Evolutionary conservation across 176 grass and related monocot genomes (phyloP).

Genomic region (Zizania latifolia): DNA sequence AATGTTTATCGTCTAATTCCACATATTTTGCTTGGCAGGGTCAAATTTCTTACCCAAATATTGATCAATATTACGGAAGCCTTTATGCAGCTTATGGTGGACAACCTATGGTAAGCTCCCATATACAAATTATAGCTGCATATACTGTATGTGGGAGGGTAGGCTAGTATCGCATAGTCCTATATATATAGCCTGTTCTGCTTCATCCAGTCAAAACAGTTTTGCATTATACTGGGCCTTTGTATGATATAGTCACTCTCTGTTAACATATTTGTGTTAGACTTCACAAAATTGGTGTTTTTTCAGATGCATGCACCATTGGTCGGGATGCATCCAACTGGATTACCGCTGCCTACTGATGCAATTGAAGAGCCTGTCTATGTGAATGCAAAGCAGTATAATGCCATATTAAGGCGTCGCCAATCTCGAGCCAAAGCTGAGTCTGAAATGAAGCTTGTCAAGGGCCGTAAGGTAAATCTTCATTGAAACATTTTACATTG

Average conservation of each 20-base stretch:
- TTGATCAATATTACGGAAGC: conserved; percentile 68
- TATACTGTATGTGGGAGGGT: background rate
- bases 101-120: conserved; percentile 52
- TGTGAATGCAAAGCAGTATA: conserved; percentile 84
- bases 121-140: background rate
- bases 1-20: conserved; percentile 9
- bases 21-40: conserved; percentile 36
- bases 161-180: background rate
- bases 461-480: conserved; percentile 65
- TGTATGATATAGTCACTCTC: background rate
- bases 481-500: background rate
- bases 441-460: conserved; percentile 69
- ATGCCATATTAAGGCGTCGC: conserved; percentile 70
- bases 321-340: conserved; percentile 57
- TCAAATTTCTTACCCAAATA: conserved; percentile 62
- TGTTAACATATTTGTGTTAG: background rate
- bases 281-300: conserved; percentile 1
- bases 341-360: conserved; percentile 65
- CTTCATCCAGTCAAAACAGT: background rate
- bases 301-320: conserved; percentile 65
- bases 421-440: conserved; percentile 88
- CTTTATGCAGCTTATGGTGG: conserved; percentile 71
- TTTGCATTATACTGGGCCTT: background rate
- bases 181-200: conserved; percentile 7
- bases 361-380: conserved; percentile 81